These are phyloP conservation scores for Mycena maculata DNA, from an alignment of 768 basidiomycete genomes.

Conservation along the genomic window DNA sequence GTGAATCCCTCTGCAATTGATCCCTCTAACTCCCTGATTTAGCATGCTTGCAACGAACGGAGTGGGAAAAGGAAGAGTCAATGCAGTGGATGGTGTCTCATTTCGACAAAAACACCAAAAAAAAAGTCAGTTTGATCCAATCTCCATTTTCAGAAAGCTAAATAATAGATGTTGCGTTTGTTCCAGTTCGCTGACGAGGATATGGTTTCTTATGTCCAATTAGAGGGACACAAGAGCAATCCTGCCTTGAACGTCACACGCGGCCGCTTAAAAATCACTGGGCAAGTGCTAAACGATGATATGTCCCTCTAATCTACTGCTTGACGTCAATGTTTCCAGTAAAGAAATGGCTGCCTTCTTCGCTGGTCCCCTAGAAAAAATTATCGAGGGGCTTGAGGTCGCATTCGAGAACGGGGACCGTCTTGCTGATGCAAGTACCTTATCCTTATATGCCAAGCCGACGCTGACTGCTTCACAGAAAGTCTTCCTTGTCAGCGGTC, in stretches of 20 bases:
- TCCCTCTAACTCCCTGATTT: not conserved
- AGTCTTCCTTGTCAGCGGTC: slow-evolving; percentile 45
- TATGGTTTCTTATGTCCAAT: slow-evolving; percentile 28
- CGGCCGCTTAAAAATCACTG: slow-evolving; percentile 36
- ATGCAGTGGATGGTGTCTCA: slow-evolving; percentile 33
- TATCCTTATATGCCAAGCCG: not conserved
- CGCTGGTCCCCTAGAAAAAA: slow-evolving; percentile 26
- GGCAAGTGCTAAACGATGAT: slow-evolving; percentile 3
- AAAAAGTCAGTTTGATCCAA: slow-evolving; percentile 23
- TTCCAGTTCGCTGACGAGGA: slow-evolving; percentile 30
- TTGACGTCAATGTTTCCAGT: not conserved
- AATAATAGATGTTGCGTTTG: not conserved
- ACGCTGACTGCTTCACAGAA: slow-evolving; percentile 29
- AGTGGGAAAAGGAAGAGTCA: slow-evolving; percentile 34
- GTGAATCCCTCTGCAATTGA: not conserved
- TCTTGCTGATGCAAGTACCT: slow-evolving; percentile 30
- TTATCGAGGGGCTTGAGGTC: slow-evolving; percentile 33
- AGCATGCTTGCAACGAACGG: slow-evolving; percentile 32
- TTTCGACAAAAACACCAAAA: slow-evolving; percentile 40
- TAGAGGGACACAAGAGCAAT: slow-evolving; percentile 32
- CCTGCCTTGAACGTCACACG: slow-evolving; percentile 31
- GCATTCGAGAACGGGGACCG: slow-evolving; percentile 36
- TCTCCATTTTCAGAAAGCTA: not conserved
- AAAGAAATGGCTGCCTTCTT: slow-evolving; percentile 36
- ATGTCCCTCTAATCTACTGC: not conserved